Evolutionary conservation across 2,329 filamentous ascomycete species (phyloP), one percentile per base, ranked within the genome.

Genomic region (Aspergillus ochraceus): DNA sequence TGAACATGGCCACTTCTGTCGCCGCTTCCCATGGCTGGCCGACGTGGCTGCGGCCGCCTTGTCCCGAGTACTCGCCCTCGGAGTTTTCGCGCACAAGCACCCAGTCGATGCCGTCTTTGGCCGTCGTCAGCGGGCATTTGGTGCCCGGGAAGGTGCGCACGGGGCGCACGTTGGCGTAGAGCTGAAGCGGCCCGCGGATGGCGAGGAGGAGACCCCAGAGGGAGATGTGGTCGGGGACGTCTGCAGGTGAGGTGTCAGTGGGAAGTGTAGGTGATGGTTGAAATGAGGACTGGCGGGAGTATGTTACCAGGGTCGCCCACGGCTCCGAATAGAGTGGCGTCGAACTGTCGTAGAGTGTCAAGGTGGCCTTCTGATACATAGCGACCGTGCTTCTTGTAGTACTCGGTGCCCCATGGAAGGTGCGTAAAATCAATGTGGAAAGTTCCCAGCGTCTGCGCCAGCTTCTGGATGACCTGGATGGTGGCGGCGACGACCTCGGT

Each of bases 401-500:
- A 71, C 20, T 62, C 51, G 1, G 71, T 74, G 26, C 72, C 71
- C 73, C 73, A 74, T 17, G 69, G 67, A 63, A 83, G 81, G 58
- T 79, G 78, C 1, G 74, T 80, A 64, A 84, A 85, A 12, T 83
- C 76, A 60, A 85, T 80, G 9, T 75, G 62, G 65, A 83, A 84
- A 24, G 72, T 78, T 20, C 75, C 76, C 6, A 80, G 70, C 5
- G 72, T 71, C 24, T 74, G 66, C n/a, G 80, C 74, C 22, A 84
- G 74, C 52, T 77, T 79, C 59, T 78, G 72, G 17, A 84, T 67
- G 19, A 80, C 79, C 64, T 79, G 68, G 9, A 81, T 77, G 3
- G 84, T 82, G 2, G 84, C 85, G 29, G 80, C 76, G 32, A 88
- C 80, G n/a, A 89, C 86, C 70, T 89, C 86, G 2, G 80, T 79